Evolutionary conservation across 805 yeast genomes (phyloP), one percentile per base, ranked within the genome.

Genomic region (Brettanomyces custersianus): DNA sequence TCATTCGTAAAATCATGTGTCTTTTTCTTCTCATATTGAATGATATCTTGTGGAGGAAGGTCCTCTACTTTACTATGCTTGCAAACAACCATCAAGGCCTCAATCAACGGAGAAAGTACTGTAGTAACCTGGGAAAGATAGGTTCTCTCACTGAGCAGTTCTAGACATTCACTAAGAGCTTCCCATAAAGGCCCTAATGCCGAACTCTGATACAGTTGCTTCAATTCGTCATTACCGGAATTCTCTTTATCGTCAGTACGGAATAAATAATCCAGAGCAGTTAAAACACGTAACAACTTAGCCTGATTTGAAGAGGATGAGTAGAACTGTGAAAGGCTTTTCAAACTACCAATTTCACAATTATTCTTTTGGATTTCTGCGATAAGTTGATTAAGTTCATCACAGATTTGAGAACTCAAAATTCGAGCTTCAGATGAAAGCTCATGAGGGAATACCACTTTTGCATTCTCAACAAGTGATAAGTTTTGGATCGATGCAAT

Each of bases 71-170:
- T 72, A 46, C 85, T 74, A 50, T 84, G 94, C 51, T 88, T 88
- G 59, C 95, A 87, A n/a, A 92, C 92, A 34, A 90, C 95, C 94
- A 92, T 86, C 38, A 92, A 65, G 0, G 95, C 78, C 54, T 90
- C 98, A 41, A 90, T 85, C 41, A 87, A 58, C 0, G 97, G 96
- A 18, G 90, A 63, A 18, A 88, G 59, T 1, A 84, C 80, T 1
- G 94, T 80, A 0, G 95, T 87, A 31, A 85, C 74, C 31, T 76
- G 75, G 17, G 72, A 62, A 43, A 79, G 59, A 12, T 65, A 64
- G 12, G 70, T 66, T 28, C 72, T 70, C 17, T 70, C 76, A 49
- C 80, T 90, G 39, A 83, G 62, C 5, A 70, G 65, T 29, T 74
- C 59, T 47, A 86, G 62, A 45, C 85, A 78, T 34, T 74, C 82